A percentile compares a stretch with the other conserved stretches of the same genome.
Evolutionary conservation across 805 yeast species (phyloP).

Genomic region (Spencermartinsiella europaea): DNA sequence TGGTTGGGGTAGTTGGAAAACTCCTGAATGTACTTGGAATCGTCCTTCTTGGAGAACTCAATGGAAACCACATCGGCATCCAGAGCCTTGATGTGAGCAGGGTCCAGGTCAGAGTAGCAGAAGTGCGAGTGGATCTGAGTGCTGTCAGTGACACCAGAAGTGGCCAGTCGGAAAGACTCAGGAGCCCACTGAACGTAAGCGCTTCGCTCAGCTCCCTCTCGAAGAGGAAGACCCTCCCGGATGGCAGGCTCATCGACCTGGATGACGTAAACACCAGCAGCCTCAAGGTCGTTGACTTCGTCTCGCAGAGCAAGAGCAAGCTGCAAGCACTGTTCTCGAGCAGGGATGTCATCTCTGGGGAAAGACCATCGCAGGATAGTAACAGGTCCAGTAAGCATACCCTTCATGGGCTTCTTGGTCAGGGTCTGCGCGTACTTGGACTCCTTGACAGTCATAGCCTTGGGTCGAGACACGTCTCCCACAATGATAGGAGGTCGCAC

Average conservation of each 20-base stretch:
- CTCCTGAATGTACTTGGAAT: slow-evolving; percentile 95
- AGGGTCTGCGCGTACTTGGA: slow-evolving; percentile 98
- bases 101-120: slow-evolving; percentile 99
- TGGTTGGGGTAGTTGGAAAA: slow-evolving; percentile 99
- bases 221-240: slow-evolving; percentile 99
- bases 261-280: slow-evolving; percentile 95
- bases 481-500: slow-evolving; percentile 99
- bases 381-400: slow-evolving; percentile 99
- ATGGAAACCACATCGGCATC: slow-evolving; percentile 99
- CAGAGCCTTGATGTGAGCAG: slow-evolving; percentile 98
- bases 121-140: slow-evolving; percentile 99
- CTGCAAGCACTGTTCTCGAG: slow-evolving; percentile 91
- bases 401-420: slow-evolving; percentile 95
- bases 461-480: slow-evolving; percentile 98
- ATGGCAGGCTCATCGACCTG: slow-evolving; percentile 99
- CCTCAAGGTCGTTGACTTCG: slow-evolving; percentile 96
- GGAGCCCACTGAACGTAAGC: slow-evolving; percentile 99
- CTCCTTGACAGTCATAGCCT: slow-evolving; percentile 98
- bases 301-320: slow-evolving; percentile 97
- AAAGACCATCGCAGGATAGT: slow-evolving; percentile 99
- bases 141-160: slow-evolving; percentile 90
- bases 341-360: slow-evolving; percentile 98
- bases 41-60: slow-evolving; percentile 99
- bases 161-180: slow-evolving; percentile 98
- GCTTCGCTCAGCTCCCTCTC: slow-evolving; percentile 95